Evolutionary conservation across 805 yeast species (phyloP).

Genomic region (Starmerella etchellsii): DNA sequence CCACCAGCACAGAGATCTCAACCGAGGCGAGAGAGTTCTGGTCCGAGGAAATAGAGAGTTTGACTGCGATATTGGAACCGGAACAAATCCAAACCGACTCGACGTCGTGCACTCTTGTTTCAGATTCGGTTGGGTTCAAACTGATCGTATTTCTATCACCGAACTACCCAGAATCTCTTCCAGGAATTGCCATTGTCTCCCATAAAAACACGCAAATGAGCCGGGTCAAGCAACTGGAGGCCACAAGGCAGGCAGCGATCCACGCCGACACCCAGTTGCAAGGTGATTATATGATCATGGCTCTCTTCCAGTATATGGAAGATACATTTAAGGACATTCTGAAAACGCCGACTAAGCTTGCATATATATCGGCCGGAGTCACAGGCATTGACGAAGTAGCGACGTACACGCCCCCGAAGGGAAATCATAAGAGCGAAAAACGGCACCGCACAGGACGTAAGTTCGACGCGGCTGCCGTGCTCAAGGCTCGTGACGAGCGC

Average conservation of each 20-base stretch:
- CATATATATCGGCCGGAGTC: slow-evolving; percentile 28
- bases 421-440: not conserved
- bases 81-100: slow-evolving; percentile 18
- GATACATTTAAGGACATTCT: slow-evolving; percentile 45
- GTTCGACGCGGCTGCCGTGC: slow-evolving; percentile 28
- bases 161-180: slow-evolving; percentile 51
- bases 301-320: slow-evolving; percentile 68
- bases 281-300: slow-evolving; percentile 60
- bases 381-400: slow-evolving; percentile 21
- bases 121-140: slow-evolving; percentile 6
- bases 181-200: slow-evolving; percentile 51
- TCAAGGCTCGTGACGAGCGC: slow-evolving; percentile 29
- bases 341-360: slow-evolving; percentile 63
- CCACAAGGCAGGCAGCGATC: slow-evolving; percentile 23
- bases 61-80: slow-evolving; percentile 47
- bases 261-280: slow-evolving; percentile 29
- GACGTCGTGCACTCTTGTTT: slow-evolving; percentile 8
- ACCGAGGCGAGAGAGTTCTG: slow-evolving; percentile 33
- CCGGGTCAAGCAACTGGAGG: slow-evolving; percentile 28
- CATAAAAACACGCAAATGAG: slow-evolving; percentile 24
- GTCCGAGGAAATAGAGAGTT: slow-evolving; percentile 63
- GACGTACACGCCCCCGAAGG: slow-evolving; percentile 1
- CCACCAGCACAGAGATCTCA: not conserved
- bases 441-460: not conserved
- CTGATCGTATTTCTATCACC: slow-evolving; percentile 34